Evolutionary conservation across 495 filamentous ascomycete genomes (phyloP), one percentile per base, ranked within the genome.

Genomic region (Penicillium turbatum): DNA sequence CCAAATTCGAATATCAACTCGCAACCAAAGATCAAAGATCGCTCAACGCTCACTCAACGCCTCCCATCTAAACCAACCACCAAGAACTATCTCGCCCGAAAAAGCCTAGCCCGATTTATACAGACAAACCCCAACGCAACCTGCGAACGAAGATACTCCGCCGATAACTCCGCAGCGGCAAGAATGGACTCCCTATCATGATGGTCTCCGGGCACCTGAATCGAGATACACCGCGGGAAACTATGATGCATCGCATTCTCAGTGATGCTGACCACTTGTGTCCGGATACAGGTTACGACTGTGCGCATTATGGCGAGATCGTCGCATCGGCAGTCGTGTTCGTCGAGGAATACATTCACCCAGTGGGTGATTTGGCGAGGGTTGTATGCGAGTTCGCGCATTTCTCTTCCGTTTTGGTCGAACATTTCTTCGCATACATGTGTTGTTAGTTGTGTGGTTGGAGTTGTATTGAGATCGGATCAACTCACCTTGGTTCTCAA

Each of bases 281-380:
- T 51, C 6, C 49, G 49, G 21, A 51, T 51, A 12, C 49, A 51
- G 13, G 49, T 51, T 2, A 42, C 17, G 7, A 51, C 19, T 6
- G 49, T 51, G 13, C 37, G 29, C 49, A 51, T 51, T 13, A 51
- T 34, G 4, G 49, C 9, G 0, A 35, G 17, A 19, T 51, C 49
- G 2, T 51, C 49, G n/a, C 37, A 34, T n/a, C 30, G 16, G 8
- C 26, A 21, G 30, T 51, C 49, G 9, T 24, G 30, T 10, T 0
- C 17, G n/a, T 34, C 24, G 7, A 51, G 31, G 49, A 51, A 51
- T 3, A 51, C 39, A 12, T 51, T 51, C 5, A 51, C 49, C 49
- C 49, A 51, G 29, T 27, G 15, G 2, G 13, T 24, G 0, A 6
- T 31, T 13, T 17, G 2, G 21, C 47, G 47, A 9, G 37, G 37